phyloP scores from a whole-genome alignment of 257 asterid species.

The Nicotiana tomentosiformis region DNA sequence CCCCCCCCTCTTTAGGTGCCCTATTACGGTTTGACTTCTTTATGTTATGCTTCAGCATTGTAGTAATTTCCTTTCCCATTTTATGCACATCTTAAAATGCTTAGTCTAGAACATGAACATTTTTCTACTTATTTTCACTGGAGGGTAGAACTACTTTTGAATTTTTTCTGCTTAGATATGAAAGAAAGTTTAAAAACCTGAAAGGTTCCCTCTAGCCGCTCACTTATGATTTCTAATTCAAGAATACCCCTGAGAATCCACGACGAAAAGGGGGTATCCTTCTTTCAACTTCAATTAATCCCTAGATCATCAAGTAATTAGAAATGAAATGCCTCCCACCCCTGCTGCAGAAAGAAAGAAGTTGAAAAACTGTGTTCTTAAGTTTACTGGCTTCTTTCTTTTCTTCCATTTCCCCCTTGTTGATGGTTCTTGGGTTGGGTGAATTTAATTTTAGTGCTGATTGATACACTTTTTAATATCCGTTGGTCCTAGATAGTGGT shows the following conservation, averaged over 20 bases:
- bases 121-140: not conserved
- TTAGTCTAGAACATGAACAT: not conserved
- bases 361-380: not conserved
- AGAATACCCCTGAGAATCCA: not conserved
- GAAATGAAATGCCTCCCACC: not conserved
- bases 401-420: not conserved
- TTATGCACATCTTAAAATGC: not conserved
- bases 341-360: not conserved
- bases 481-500: constrained; percentile 60
- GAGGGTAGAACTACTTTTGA: not conserved
- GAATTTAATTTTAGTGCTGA: not conserved
- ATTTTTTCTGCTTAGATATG: not conserved
- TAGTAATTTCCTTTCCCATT: not conserved
- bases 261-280: not conserved
- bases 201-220: not conserved
- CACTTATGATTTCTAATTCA: not conserved
- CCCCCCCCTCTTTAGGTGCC: not conserved
- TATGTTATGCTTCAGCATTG: not conserved
- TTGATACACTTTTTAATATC: constrained; percentile 5
- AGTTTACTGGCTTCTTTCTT: not conserved
- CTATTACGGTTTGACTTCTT: not conserved
- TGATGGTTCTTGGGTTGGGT: not conserved
- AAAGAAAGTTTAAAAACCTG: not conserved
- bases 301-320: not conserved
- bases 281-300: not conserved